Evolutionary conservation across 768 basidiomycete species (phyloP).

Genomic region (Neoboletus subvelutipes): DNA sequence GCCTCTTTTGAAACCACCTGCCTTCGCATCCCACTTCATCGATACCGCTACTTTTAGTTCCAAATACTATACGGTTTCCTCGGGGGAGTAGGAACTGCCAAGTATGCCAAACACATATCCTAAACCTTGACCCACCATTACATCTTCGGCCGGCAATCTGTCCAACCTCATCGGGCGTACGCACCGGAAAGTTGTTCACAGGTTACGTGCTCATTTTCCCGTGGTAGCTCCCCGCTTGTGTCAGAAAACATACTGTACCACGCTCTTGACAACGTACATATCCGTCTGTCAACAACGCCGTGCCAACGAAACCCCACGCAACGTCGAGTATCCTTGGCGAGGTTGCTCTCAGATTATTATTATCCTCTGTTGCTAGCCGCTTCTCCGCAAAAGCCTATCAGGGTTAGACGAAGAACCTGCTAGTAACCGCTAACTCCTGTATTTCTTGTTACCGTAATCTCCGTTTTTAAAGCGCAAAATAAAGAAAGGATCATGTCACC

Average conservation of each 20-base stretch:
- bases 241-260: not conserved
- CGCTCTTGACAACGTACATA: not conserved
- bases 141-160: conserved; percentile 17
- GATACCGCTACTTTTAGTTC: conserved; percentile 25
- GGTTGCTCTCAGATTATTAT: conserved; percentile 16
- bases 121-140: conserved; percentile 12
- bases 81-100: conserved; percentile 10
- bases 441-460: conserved; percentile 35
- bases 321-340: not conserved
- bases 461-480: conserved; percentile 24
- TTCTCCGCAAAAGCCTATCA: conserved; percentile 39
- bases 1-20: conserved; percentile 19
- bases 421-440: conserved; percentile 29
- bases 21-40: conserved; percentile 22
- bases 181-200: conserved; percentile 9
- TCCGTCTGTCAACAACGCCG: not conserved
- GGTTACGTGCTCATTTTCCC: conserved; percentile 24
- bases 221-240: conserved; percentile 6
- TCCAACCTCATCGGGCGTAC: conserved; percentile 4
- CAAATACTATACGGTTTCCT: conserved; percentile 12
- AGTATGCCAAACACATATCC: conserved; percentile 12
- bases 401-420: conserved; percentile 21
- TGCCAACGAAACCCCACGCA: not conserved
- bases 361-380: conserved; percentile 14
- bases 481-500: conserved; percentile 12